phyloP scores from a whole-genome alignment of 495 filamentous ascomycete genomes.

The Penicillium riverlandense region DNA sequence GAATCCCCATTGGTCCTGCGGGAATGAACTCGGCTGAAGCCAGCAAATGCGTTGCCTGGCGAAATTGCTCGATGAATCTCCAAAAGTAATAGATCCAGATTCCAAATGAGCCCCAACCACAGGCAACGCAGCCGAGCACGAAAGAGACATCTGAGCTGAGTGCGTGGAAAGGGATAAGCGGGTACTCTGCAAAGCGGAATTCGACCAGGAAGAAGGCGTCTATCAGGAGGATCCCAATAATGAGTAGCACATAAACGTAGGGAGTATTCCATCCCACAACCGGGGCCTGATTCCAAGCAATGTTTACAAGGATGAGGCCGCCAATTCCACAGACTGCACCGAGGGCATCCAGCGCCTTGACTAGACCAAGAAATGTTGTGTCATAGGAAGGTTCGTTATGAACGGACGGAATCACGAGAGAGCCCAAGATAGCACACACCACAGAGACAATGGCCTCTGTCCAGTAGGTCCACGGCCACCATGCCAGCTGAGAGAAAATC shows the following conservation, averaged over 20 bases:
- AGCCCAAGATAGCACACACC: conserved; percentile 28
- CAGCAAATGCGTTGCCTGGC: conserved; percentile 27
- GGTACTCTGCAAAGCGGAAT: conserved; percentile 22
- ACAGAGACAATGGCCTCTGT: conserved; percentile 40
- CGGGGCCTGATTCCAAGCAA: conserved; percentile 46
- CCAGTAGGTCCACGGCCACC: conserved; percentile 68
- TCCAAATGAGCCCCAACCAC: conserved; percentile 42
- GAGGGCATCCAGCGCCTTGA: conserved; percentile 37
- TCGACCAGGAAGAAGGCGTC: conserved; percentile 36
- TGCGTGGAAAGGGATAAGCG: conserved; percentile 37
- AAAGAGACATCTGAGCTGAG: conserved; percentile 33
- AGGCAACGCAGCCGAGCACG: conserved; percentile 37
- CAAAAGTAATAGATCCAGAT: conserved; percentile 46
- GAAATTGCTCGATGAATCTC: conserved; percentile 30
- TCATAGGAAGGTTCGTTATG: conserved; percentile 7
- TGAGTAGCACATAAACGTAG: conserved; percentile 39
- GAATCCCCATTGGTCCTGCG: conserved; percentile 26
- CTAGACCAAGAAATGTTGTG: conserved; percentile 1
- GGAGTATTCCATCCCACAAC: conserved; percentile 35
- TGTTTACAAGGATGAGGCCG: conserved; percentile 48
- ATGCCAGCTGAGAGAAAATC: conserved; percentile 44
- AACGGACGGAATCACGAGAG: conserved; percentile 43
- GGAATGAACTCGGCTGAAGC: conserved; percentile 33
- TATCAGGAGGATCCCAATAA: conserved; percentile 35
- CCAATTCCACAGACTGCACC: conserved; percentile 49